A percentile compares a stretch with the other conserved stretches of the same genome.
phyloP scores from a whole-genome alignment of 495 filamentous ascomycete species.

The Penicillium parvum region DNA sequence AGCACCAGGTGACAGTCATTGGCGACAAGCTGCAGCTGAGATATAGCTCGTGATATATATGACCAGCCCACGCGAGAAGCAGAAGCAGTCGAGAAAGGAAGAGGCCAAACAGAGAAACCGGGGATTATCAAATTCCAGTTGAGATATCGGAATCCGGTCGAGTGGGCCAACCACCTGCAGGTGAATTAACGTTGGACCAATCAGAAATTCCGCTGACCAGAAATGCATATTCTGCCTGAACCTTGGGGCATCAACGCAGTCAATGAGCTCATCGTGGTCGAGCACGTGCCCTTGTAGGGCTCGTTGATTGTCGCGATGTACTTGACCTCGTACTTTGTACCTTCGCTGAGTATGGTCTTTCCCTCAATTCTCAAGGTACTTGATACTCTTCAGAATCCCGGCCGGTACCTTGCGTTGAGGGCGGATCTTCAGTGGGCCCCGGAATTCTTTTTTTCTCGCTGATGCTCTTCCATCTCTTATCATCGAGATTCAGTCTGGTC shows the following conservation, averaged over 20 bases:
- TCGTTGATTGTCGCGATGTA: conserved; percentile 20
- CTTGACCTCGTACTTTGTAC: not conserved
- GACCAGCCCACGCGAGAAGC: not conserved
- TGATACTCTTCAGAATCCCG: not conserved
- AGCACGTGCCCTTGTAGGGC: conserved; percentile 16
- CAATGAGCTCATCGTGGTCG: conserved; percentile 10
- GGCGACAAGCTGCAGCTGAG: not conserved
- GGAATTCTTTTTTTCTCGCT: conserved; percentile 1
- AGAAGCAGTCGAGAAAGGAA: not conserved
- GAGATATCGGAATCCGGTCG: conserved; percentile 6
- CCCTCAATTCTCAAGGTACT: not conserved
- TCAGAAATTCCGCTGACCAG: not conserved
- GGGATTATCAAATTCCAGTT: conserved; percentile 4
- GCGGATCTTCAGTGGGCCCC: not conserved
- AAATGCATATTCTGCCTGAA: conserved; percentile 2
- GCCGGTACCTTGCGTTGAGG: not conserved
- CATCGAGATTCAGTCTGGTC: not conserved
- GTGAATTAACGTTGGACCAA: not conserved
- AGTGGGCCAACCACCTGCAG: not conserved
- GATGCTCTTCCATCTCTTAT: conserved; percentile 1
- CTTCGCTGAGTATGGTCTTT: not conserved
- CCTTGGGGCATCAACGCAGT: not conserved
- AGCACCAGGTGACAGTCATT: no score
- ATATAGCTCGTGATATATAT: not conserved
- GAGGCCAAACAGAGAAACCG: not conserved